Evolutionary conservation across 1,139 yeast genomes (phyloP).

Genomic region (Eremothecium gossypii): DNA sequence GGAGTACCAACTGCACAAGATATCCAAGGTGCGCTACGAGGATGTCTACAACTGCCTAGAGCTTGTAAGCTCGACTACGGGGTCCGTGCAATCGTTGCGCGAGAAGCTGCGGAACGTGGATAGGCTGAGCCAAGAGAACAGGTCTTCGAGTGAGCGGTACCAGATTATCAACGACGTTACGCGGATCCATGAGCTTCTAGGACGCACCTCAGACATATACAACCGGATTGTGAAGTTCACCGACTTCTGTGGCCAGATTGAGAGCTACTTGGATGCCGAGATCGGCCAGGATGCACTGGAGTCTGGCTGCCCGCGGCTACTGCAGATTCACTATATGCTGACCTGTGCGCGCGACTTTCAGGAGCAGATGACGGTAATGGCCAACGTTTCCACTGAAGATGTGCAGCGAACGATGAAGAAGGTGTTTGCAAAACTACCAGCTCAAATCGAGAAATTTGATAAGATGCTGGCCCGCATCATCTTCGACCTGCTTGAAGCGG

Average conservation of each 20-base stretch:
- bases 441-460: conserved; percentile 53
- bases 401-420: conserved; percentile 56
- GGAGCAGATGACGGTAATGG: conserved; percentile 58
- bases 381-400: conserved; percentile 53
- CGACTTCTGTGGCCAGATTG: conserved; percentile 41
- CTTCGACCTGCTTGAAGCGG: conserved; percentile 55
- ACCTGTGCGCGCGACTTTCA: conserved; percentile 67
- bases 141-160: conserved; percentile 45
- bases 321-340: conserved; percentile 60
- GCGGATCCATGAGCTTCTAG: conserved; percentile 60
- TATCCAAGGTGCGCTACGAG: conserved; percentile 33
- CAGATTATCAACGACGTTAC: conserved; percentile 55
- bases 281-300: conserved; percentile 43
- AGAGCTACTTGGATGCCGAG: conserved; percentile 45
- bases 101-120: conserved; percentile 52
- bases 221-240: conserved; percentile 53
- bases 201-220: conserved; percentile 57
- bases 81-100: conserved; percentile 40
- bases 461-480: conserved; percentile 55
- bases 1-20: conserved; percentile 61
- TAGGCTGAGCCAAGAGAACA: conserved; percentile 44
- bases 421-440: conserved; percentile 41
- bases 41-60: conserved; percentile 22
- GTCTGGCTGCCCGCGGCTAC: conserved; percentile 50
- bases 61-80: conserved; percentile 28